Conservation (phyloP, 768 basidiomycete genomes). For the Serendipita sp. region DNA sequence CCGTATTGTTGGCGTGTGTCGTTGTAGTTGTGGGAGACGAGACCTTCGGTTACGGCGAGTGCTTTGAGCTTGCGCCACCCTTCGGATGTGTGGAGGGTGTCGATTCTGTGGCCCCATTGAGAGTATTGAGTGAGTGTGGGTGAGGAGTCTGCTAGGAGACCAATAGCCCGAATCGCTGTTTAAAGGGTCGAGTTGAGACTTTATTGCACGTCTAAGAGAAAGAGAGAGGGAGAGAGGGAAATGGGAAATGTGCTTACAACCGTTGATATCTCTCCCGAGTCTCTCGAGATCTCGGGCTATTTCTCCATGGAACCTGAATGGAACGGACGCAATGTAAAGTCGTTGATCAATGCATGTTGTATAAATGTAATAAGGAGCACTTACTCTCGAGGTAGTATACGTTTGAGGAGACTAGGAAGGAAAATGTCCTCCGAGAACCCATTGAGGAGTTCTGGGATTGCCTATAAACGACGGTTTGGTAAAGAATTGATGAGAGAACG, state of each 20-base stretch:
- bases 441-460: slow-evolving; percentile 39
- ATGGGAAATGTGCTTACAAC: slow-evolving; percentile 19
- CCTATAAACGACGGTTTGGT: slow-evolving; percentile 20
- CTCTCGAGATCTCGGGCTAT: slow-evolving; percentile 46
- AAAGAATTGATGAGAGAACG: too few species aligned
- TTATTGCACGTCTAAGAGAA: neutral
- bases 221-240: neutral
- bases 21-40: slow-evolving; percentile 55
- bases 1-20: slow-evolving; percentile 22
- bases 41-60: slow-evolving; percentile 43
- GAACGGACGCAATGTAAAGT: slow-evolving; percentile 19
- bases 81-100: slow-evolving; percentile 52
- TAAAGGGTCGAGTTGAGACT: neutral
- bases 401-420: slow-evolving; percentile 41
- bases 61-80: slow-evolving; percentile 57
- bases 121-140: slow-evolving; percentile 53
- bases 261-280: slow-evolving; percentile 26
- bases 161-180: slow-evolving; percentile 38
- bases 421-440: slow-evolving; percentile 47
- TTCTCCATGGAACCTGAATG: slow-evolving; percentile 20
- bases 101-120: slow-evolving; percentile 53
- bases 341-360: neutral
- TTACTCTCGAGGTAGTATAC: slow-evolving; percentile 35
- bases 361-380: neutral
- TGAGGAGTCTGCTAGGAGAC: slow-evolving; percentile 24